Evolutionary conservation across 305 asterid genomes (phyloP).

Genomic region (Solanum hybrid): DNA sequence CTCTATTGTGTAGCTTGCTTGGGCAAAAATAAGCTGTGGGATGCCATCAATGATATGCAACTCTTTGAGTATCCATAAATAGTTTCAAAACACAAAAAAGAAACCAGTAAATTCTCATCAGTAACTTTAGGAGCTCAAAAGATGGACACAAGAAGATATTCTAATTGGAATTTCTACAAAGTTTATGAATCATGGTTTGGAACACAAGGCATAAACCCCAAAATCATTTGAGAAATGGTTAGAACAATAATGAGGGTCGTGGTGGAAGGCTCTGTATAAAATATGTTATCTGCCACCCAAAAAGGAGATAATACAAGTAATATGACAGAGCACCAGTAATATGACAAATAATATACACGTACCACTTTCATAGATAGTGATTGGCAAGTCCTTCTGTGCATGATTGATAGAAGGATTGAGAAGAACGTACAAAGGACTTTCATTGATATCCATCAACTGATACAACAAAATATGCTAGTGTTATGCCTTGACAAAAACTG

Average conservation of each 20-base stretch:
- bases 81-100: background rate
- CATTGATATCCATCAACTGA: constrained; percentile 93
- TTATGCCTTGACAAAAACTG: constrained; percentile 4
- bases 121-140: background rate
- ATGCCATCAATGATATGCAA: constrained; percentile 80
- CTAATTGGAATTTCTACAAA: background rate
- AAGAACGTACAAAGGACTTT: constrained; percentile 84
- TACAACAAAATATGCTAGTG: background rate
- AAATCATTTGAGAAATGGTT: background rate
- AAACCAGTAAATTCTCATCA: background rate
- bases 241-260: background rate
- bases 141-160: background rate
- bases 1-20: constrained; percentile 87
- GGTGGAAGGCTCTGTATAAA: background rate
- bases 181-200: background rate
- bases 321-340: background rate
- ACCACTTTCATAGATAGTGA: constrained; percentile 89
- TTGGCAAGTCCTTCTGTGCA: constrained; percentile 85
- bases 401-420: constrained; percentile 82
- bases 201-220: background rate
- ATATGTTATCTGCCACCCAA: background rate
- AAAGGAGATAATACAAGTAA: background rate
- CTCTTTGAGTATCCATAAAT: constrained; percentile 40
- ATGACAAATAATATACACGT: constrained; percentile 12
- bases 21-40: constrained; percentile 91